Base-by-base conservation (phyloP, 176 grass and related monocot species). In the Ensete ventricosum region DNA sequence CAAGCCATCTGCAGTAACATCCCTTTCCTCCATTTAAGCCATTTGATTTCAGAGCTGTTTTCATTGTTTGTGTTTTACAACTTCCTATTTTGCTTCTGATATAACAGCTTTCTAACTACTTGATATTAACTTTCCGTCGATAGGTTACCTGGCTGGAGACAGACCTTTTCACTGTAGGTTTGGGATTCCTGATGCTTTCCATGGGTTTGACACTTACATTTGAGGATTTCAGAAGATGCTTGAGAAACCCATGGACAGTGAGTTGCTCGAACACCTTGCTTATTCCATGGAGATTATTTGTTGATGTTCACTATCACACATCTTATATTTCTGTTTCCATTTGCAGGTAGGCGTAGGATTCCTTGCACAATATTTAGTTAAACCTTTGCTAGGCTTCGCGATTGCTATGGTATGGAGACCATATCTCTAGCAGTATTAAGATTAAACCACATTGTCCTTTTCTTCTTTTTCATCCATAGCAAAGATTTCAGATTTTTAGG, bases 191-290 rank as follows among this genome's bases (percentile, higher is more conserved):
- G 55, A 99, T 94, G 95, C 82, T 94, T 22, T 99, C 95, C 2
- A 94, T 99, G 95, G 95, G 95, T 73, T 76, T 99, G 54, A 99
- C 95, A 53, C 83, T 99, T 71, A 91, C 88, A 73, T 94, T 99
- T 50, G 90, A 99, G 50, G 95, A 99, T 91, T 99, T 99, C 83
- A 94, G 70, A 78, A 93, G 84, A 91, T 99, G 90, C 62, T 54
- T 99, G 90, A 88, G 90, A 76, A 99, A 99, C 78, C 95, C 95
- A 80, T 94, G 95, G 90, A 99, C 95, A 21, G 95, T 94, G 89
- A 82, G 88, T 83, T 76, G 73, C 12, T 85, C 64, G n/a, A 9
- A 51, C 68, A 81, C 50, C 48, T 25, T 54, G 66, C 57, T 12
- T 50, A 27, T 62, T 57, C 51, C 10, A 53, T 8, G 50, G 65